Percentiles rank a stretch among this genome's conserved stretches.
These are phyloP conservation scores for Angomonas deanei DNA, from an alignment of 208 protist species.

Conservation along the genomic window DNA sequence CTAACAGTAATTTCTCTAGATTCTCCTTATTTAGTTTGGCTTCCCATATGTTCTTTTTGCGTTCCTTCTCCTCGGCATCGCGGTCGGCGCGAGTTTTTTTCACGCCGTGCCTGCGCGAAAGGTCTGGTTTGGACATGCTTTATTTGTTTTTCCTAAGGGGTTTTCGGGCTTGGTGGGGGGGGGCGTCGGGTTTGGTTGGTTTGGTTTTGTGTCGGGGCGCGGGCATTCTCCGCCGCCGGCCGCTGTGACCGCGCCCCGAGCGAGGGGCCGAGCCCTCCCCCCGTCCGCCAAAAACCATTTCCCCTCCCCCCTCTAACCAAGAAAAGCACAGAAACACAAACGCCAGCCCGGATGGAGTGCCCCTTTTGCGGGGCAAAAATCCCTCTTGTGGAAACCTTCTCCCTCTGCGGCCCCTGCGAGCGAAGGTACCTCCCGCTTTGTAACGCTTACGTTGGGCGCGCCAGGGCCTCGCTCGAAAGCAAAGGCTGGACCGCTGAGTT, in stretches of 20 bases:
- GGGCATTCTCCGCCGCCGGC: too few species aligned
- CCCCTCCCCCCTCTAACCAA: not conserved
- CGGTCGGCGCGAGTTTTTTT: conserved; percentile 40
- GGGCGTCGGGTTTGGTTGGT: not conserved
- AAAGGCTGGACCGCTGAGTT: not conserved
- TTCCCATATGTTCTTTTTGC: conserved; percentile 50
- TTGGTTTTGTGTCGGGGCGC: too few species aligned
- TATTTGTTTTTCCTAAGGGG: conserved; percentile 6
- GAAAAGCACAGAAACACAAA: not conserved
- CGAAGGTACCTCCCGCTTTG: not conserved
- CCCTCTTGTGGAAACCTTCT: not conserved
- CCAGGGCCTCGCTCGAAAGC: not conserved
- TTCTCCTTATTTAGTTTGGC: conserved; percentile 42
- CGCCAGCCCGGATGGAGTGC: not conserved
- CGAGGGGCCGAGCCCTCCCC: too few species aligned
- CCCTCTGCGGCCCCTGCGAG: not conserved
- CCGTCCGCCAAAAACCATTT: not conserved
- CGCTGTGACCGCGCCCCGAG: too few species aligned
- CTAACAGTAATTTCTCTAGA: conserved; percentile 36
- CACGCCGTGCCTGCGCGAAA: conserved; percentile 46
- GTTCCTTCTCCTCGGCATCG: conserved; percentile 25
- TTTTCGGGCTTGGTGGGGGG: too few species aligned
- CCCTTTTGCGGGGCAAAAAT: not conserved
- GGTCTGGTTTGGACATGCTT: conserved; percentile 7
- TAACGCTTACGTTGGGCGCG: not conserved